phyloP scores from a whole-genome alignment of 108 stramenopile species.

The Skeletonema menzelii region DNA sequence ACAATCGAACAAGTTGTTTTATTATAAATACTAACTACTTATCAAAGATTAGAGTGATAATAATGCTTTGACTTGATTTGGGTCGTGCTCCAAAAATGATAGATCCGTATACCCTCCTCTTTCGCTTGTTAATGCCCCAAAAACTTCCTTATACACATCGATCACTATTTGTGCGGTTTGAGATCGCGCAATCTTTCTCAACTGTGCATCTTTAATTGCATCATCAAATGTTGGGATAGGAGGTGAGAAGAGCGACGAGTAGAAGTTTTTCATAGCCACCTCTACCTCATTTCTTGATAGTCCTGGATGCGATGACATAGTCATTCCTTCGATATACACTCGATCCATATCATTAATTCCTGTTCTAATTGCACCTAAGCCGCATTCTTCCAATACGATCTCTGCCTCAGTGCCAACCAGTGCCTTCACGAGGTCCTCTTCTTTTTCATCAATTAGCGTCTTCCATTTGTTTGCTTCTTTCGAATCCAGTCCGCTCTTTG shows the following conservation, averaged over 20 bases:
- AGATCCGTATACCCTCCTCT: constrained; percentile 78
- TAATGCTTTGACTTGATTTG: constrained; percentile 76
- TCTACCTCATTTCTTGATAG: constrained; percentile 61
- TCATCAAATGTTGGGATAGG: constrained; percentile 81
- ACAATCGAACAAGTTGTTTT: no score
- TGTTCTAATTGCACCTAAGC: constrained; percentile 52
- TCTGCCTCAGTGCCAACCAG: constrained; percentile 64
- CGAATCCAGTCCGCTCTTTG: constrained; percentile 56
- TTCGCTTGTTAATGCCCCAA: constrained; percentile 56
- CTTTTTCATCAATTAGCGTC: constrained; percentile 51
- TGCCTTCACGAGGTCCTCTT: constrained; percentile 58
- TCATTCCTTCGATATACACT: constrained; percentile 68
- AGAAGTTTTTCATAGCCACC: constrained; percentile 74
- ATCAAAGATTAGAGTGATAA: constrained; percentile 41
- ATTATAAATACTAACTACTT: no score
- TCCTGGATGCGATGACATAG: constrained; percentile 80
- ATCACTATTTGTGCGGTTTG: constrained; percentile 69
- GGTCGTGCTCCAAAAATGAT: constrained; percentile 71
- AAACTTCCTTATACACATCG: constrained; percentile 55
- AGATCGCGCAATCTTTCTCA: constrained; percentile 67
- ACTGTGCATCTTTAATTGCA: constrained; percentile 73
- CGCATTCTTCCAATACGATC: constrained; percentile 68
- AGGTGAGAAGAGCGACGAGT: constrained; percentile 77
- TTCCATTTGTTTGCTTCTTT: constrained; percentile 49
- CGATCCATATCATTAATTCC: constrained; percentile 53